Conservation (phyloP, 1,284 basidiomycete genomes). For the Marasmius tenuissimus region DNA sequence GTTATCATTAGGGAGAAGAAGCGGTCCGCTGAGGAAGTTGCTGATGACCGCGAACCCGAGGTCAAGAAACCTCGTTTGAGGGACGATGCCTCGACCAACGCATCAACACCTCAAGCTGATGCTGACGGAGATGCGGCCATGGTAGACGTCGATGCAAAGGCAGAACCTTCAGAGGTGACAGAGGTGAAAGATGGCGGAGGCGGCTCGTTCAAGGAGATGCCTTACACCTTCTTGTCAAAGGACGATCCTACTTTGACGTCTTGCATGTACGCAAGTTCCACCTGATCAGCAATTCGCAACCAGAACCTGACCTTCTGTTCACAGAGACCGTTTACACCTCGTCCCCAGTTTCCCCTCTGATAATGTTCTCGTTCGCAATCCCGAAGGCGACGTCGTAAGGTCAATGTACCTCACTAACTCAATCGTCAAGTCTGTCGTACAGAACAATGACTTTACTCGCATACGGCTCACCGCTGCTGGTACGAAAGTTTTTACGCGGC, state of each 20-base stretch:
- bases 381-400: conserved; percentile 74
- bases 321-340: conserved; percentile 76
- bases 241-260: conserved; percentile 69
- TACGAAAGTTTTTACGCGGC: conserved; percentile 80
- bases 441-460: conserved; percentile 82
- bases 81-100: neutral
- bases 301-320: neutral
- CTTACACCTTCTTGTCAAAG: conserved; percentile 78
- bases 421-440: conserved; percentile 77
- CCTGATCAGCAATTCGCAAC: conserved; percentile 1
- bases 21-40: conserved; percentile 41
- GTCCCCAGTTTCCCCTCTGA: conserved; percentile 71
- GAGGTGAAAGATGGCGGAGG: conserved; percentile 32
- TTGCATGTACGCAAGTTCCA: conserved; percentile 58
- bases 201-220: conserved; percentile 84
- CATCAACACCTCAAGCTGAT: neutral
- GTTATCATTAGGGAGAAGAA: conserved; percentile 40
- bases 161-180: conserved; percentile 18
- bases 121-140: conserved; percentile 6
- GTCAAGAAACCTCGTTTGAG: conserved; percentile 39
- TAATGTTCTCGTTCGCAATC: conserved; percentile 88
- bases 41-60: conserved; percentile 33
- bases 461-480: conserved; percentile 90
- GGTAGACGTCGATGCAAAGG: conserved; percentile 3
- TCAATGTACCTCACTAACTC: conserved; percentile 91